Evolutionary conservation across 2,329 filamentous ascomycete genomes (phyloP), one percentile per base, ranked within the genome.

Genomic region (Coleophoma crateriformis): DNA sequence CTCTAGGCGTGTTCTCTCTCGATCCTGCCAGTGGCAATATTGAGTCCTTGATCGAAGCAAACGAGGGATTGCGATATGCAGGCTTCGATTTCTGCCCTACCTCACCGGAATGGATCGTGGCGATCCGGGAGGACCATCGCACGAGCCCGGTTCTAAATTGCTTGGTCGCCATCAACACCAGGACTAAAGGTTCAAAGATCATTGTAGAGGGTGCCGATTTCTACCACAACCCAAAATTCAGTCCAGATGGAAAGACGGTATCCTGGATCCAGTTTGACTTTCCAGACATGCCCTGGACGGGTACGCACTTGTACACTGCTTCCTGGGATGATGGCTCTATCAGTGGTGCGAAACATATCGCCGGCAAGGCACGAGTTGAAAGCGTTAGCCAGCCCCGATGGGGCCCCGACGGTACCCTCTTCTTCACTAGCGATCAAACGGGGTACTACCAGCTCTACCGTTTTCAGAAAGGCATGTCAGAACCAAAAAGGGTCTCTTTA

Each of bases 81-180:
- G 68, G 76, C 57, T 78, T 78, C 52, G 65, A 71, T 45, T 68
- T 67, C 3, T 68, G 74, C 49, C 64, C 66, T 3, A 52, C 46
- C 0, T 56, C 62, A 7, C 53, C 22, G 1, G 15, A 64, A 17
- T 76, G 71, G 71, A 69, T 78, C 3, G 55, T 81, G 11, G 75
- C 77, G 0, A 68, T 75, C n/a, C 65, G 77, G 52, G 78, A 81
- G 56, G 74, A 78, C 33, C 76, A 79, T 49, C 59, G 59, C 2
- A 54, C 66, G 3, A 62, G 52, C 8, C 51, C 59, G 50, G 53
- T 61, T 38, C 42, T 61, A 35, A 51, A 64, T 50, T 56, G 56
- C 15, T 57, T 69, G 8, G 59, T 61, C n/a, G 40, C 49, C 3
- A 55, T 62, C 32, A 65, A 71, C 34, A 56, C 52, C 11, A 48